phyloP scores from a whole-genome alignment of 352 stramenopile species.

The Pythium biforme region DNA sequence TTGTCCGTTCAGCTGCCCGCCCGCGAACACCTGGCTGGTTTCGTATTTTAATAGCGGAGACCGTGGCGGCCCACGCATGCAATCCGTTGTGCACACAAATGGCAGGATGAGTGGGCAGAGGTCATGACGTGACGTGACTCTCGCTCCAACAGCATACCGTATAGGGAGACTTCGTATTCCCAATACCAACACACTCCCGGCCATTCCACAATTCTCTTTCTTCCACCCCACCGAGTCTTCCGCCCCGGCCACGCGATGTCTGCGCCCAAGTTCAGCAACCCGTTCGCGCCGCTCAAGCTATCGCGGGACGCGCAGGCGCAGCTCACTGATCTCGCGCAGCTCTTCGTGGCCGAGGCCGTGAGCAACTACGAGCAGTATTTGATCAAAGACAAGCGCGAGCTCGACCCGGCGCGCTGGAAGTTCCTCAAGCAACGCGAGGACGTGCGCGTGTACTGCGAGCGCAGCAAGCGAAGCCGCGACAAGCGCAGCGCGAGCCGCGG shows the following conservation, averaged over 20 bases:
- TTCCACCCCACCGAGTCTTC: too few relatives aligned
- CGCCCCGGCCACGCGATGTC: constrained; percentile 5
- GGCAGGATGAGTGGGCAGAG: too few relatives aligned
- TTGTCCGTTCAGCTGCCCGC: not conserved
- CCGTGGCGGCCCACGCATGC: not conserved
- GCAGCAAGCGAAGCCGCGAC: not conserved
- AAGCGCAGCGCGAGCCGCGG: not conserved
- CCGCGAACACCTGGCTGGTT: not conserved
- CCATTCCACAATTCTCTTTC: not conserved
- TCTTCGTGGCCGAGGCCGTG: constrained; percentile 42
- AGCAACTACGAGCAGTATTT: constrained; percentile 41
- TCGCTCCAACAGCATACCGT: too few relatives aligned
- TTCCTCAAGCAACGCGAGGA: constrained; percentile 38
- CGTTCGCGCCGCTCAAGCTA: constrained; percentile 45
- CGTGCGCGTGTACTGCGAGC: constrained; percentile 23
- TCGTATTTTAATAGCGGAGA: not conserved
- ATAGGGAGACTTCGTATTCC: too few relatives aligned
- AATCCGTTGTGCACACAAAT: not conserved
- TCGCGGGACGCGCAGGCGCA: constrained; percentile 32
- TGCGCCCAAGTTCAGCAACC: constrained; percentile 34
- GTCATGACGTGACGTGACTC: too few relatives aligned
- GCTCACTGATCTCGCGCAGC: constrained; percentile 32
- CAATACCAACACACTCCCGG: too few relatives aligned
- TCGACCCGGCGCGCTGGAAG: constrained; percentile 57
- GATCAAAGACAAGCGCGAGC: constrained; percentile 13